Base-by-base conservation (phyloP, 2,329 filamentous ascomycete species). In the Alternaria conjuncta region DNA sequence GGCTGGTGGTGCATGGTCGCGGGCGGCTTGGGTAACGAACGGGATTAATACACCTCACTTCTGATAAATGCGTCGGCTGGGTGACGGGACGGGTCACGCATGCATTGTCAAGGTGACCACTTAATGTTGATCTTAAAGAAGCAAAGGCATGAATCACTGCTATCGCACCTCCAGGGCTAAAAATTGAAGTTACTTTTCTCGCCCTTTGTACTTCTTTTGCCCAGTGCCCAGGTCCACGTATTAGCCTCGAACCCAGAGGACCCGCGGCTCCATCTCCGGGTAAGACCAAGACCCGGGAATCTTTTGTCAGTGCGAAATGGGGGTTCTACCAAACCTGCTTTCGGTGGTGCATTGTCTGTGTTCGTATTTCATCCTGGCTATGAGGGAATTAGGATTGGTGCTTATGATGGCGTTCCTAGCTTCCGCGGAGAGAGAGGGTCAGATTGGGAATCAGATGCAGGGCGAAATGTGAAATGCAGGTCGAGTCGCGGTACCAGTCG, bases 41-140 rank as follows among this genome's bases (percentile, higher is more conserved):
- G 36, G 36, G 36, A 41, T 41, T 18, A 41, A 41, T 41, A 41
- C 36, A 41, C 36, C 36, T 41, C 36, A 41, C 36, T 41, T 41
- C 36, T 41, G 36, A 41, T 41, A 41, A 41, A 41, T 41, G 12
- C 30, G 57, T 60, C 57, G 57, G 49, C 57, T 46, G 18, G 57
- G 57, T 60, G 57, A 60, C 26, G 26, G 49, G 49, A 36, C 9
- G 28, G 30, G 49, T 25, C 20, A 53, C 15, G 49, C 44, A 15
- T 23, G 20, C 28, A 11, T 36, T 15, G 49, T 51, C 49, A 36
- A 51, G 6, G 11, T 10, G 21, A n/a, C 20, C 36, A 32, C 13
- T 53, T 36, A 12, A 15, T 46, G 12, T 47, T 25, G 45, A 10
- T 15, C 18, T 23, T 11, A 18, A 53, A 53, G 30, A 32, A 13